Evolutionary conservation across 345 rosid genomes (phyloP).

Genomic region (Geranium brycei): DNA sequence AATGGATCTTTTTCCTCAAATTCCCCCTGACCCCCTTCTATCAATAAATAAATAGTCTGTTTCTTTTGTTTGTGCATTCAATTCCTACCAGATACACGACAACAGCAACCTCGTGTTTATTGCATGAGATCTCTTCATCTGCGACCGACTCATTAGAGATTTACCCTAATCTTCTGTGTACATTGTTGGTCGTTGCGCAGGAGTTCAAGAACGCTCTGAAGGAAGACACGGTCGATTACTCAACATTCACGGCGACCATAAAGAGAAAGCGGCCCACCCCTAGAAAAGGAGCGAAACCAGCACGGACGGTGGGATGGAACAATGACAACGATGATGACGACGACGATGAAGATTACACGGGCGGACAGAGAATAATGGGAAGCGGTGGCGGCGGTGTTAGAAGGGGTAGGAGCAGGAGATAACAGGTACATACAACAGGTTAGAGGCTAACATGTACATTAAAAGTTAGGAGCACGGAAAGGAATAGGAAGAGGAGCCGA

Average conservation of each 20-base stretch:
- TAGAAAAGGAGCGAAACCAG: conserved; percentile 29
- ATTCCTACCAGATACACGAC: too few relatives aligned
- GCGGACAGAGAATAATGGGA: conserved; percentile 23
- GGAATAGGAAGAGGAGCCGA: conserved; percentile 20
- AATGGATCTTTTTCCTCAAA: too few relatives aligned
- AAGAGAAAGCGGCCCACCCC: conserved; percentile 71
- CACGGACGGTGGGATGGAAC: conserved; percentile 15
- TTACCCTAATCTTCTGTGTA: not conserved
- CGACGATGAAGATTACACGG: conserved; percentile 38
- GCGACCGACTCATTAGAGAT: too few relatives aligned
- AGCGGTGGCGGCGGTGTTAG: conserved; percentile 18
- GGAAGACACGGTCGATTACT: conserved; percentile 76
- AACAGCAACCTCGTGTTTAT: too few relatives aligned
- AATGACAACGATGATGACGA: conserved; percentile 48
- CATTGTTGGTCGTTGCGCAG: conserved; percentile 21
- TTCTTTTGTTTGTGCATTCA: too few relatives aligned
- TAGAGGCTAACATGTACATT: conserved; percentile 43
- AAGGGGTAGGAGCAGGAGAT: conserved; percentile 46
- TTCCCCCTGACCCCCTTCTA: too few relatives aligned
- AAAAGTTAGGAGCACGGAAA: conserved; percentile 11
- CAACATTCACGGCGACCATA: conserved; percentile 63
- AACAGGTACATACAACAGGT: conserved; percentile 27
- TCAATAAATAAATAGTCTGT: too few relatives aligned
- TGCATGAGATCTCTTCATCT: too few relatives aligned
- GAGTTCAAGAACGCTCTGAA: conserved; percentile 77